Conservation (phyloP, 176 grass and related monocot species). For the Oryza brachyantha region DNA sequence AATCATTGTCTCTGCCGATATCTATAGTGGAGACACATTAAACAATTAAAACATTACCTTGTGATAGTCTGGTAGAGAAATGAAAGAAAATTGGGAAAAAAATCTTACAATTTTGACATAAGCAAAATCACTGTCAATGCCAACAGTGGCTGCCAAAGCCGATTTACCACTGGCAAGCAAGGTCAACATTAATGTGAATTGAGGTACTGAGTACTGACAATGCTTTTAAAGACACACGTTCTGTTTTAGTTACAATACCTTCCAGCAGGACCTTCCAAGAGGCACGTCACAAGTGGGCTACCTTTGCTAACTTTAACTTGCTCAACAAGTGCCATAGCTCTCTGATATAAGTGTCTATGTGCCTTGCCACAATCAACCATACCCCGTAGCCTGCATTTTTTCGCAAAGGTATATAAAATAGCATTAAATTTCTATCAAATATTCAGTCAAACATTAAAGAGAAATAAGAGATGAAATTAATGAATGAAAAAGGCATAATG, state of each 20-base stretch:
- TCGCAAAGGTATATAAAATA: not conserved
- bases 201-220: constrained; percentile 14
- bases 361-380: constrained; percentile 88
- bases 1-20: constrained; percentile 95
- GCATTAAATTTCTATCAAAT: constrained; percentile 3
- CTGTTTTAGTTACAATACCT: constrained; percentile 42
- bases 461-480: not conserved
- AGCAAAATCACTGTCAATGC: constrained; percentile 94
- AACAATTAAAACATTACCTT: not conserved
- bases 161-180: constrained; percentile 62
- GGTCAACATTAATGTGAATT: constrained; percentile 6
- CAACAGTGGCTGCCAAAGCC: constrained; percentile 69
- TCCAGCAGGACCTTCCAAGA: constrained; percentile 86
- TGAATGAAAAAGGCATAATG: constrained; percentile 3
- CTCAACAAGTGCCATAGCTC: constrained; percentile 87
- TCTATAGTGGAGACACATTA: constrained; percentile 43
- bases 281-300: constrained; percentile 94
- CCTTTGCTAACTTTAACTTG: constrained; percentile 93
- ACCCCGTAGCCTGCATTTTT: constrained; percentile 61
- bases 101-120: constrained; percentile 94
- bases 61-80: not conserved
- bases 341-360: constrained; percentile 69
- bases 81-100: constrained; percentile 4
- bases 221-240: not conserved
- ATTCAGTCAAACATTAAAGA: constrained; percentile 9